Evolutionary conservation across 2,329 filamentous ascomycete genomes (phyloP).

Genomic region (Proliferodiscus dingleyae): DNA sequence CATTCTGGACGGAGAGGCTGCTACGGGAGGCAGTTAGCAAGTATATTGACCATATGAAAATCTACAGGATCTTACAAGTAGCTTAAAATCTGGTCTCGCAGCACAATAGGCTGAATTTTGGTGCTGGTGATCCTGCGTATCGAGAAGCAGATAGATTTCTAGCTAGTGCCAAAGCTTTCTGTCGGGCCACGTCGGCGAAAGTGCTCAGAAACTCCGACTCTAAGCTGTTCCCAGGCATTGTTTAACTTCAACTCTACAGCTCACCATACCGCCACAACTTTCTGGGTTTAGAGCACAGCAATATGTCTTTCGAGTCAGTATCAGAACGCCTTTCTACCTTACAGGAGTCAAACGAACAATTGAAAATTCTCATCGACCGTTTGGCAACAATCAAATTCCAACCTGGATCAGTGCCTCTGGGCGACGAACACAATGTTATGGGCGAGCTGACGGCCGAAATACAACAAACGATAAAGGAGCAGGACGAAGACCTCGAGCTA

Average conservation of each 20-base stretch:
- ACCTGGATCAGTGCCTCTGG: conserved; percentile 51
- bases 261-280: not conserved
- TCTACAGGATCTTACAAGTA: not conserved
- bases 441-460: conserved; percentile 78
- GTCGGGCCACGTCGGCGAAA: conserved; percentile 11
- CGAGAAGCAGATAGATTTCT: conserved; percentile 4
- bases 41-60: not conserved
- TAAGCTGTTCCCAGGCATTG: conserved; percentile 7
- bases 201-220: conserved; percentile 4
- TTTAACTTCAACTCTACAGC: conserved; percentile 7
- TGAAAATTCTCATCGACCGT: conserved; percentile 54
- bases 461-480: conserved; percentile 67
- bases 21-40: not conserved
- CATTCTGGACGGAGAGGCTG: conserved; percentile 46
- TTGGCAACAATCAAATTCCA: conserved; percentile 54
- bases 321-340: conserved; percentile 54
- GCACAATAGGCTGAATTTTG: not conserved
- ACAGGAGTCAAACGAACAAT: conserved; percentile 57
- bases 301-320: conserved; percentile 57
- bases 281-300: not conserved
- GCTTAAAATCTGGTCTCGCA: not conserved
- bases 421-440: conserved; percentile 44
- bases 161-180: conserved; percentile 1
- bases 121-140: not conserved
- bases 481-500: conserved; percentile 79